Percentiles rank a stretch among this genome's conserved stretches.
Conservation (phyloP, 345 rosid genomes). For the Orychophragmus violaceus region DNA sequence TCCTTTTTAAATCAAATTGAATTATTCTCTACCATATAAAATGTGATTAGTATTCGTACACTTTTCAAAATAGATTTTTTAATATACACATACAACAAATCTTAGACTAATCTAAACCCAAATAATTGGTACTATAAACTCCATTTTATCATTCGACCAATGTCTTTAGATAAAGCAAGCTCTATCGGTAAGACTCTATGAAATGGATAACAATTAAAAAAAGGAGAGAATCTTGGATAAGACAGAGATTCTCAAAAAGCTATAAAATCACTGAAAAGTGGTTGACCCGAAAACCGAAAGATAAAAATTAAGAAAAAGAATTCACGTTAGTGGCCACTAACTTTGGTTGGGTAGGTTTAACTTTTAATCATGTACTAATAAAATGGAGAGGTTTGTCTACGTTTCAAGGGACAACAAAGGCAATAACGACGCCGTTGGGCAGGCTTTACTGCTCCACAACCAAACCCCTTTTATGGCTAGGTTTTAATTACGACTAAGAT, state of each 20-base stretch:
- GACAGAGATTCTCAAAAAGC: conserved; percentile 26
- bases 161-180: too few relatives aligned
- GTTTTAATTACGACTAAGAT: conserved; percentile 15
- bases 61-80: neutral
- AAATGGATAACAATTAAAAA: too few relatives aligned
- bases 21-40: too few relatives aligned
- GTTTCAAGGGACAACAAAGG: conserved; percentile 24
- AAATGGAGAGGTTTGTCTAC: conserved; percentile 5
- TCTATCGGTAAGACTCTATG: too few relatives aligned
- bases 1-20: too few relatives aligned
- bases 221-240: conserved; percentile 25
- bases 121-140: neutral
- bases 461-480: neutral
- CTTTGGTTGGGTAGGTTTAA: conserved; percentile 21
- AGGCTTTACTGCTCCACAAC: conserved; percentile 21
- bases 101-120: neutral
- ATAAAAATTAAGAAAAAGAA: neutral
- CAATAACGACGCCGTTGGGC: conserved; percentile 12
- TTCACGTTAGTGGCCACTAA: conserved; percentile 25
- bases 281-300: conserved; percentile 28
- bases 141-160: conserved; percentile 4
- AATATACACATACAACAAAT: neutral
- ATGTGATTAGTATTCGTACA: neutral
- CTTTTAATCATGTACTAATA: neutral
- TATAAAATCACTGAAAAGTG: conserved; percentile 9